Base-by-base conservation (phyloP, 116 monocot genomes). In the Thalassia testudinum region DNA sequence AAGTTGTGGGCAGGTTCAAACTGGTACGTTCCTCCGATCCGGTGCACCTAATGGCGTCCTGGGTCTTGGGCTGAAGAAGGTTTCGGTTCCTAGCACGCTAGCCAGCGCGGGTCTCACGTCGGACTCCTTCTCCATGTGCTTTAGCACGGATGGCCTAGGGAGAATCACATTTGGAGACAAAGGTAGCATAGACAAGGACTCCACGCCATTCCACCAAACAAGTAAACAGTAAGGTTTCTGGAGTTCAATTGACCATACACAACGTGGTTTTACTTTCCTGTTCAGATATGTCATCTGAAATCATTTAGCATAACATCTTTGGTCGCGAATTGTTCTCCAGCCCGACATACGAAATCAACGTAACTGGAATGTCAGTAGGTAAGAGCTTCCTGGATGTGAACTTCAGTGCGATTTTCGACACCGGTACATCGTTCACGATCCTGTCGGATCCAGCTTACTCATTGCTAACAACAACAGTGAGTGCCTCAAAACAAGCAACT, bases 81-180 rank as follows among this genome's bases (percentile, higher is more conserved):
- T 78, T 50, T 88, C 95, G 27, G 81, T 95, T 60, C 95, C 95
- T 34, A 95, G 95, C 61, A 70, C 78, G 63, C 70, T 95, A 57
- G 67, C 88, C 42, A 71, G 66, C 18, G 44, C 59, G 43, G 81
- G 85, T 50, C 72, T 85, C 48, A 74, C 61, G 49, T 53, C 95
- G 49, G 62, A 95, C 67, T 95, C 95, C 19, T 95, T 95, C 52
- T 88, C 95, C 22, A 95, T 95, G 95, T 95, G 95, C 68, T 95
- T 95, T 59, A 70, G 81, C 15, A 67, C 8, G 47, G 67, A 88
- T 72, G 79, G 81, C 17, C 8, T 76, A 47, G 95, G 95, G 34
- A 81, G 88, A 63, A 88, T 95, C 37, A 76, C 60, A 61, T 95
- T 95, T 72, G 95, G 95, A 20, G 95, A 95, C 59, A 73, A 77